A percentile compares a stretch with the other conserved stretches of the same genome.
Evolutionary conservation across 2,329 filamentous ascomycete species (phyloP).

Genomic region (Ophiostoma montium): DNA sequence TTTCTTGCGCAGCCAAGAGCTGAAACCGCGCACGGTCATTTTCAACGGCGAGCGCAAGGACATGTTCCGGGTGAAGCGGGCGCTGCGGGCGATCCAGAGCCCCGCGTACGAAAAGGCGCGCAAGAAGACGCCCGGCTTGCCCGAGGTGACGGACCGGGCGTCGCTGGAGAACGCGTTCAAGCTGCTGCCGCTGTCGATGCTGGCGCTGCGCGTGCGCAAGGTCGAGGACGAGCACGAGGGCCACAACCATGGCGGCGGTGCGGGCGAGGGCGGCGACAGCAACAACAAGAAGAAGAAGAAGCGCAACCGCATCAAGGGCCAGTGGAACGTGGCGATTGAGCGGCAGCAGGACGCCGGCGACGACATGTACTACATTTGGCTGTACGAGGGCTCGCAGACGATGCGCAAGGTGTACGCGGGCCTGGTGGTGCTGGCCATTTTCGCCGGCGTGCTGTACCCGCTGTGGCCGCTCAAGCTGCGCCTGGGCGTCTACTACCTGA

Average conservation of each 20-base stretch:
- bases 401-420: slow-evolving; percentile 86
- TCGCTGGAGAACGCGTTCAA: slow-evolving; percentile 86
- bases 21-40: slow-evolving; percentile 85
- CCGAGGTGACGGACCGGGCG: slow-evolving; percentile 73
- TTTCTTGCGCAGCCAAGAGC: slow-evolving; percentile 68
- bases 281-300: slow-evolving; percentile 43
- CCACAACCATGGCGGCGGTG: slow-evolving; percentile 40
- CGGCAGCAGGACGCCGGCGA: slow-evolving; percentile 83
- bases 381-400: slow-evolving; percentile 88
- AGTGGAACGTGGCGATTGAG: slow-evolving; percentile 92
- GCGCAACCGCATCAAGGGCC: slow-evolving; percentile 81
- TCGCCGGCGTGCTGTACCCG: slow-evolving; percentile 85
- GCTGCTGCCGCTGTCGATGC: slow-evolving; percentile 82
- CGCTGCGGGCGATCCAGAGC: slow-evolving; percentile 77
- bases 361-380: slow-evolving; percentile 90
- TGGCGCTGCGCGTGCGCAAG: slow-evolving; percentile 82
- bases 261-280: neutral
- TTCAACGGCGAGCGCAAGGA: slow-evolving; percentile 94
- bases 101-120: slow-evolving; percentile 80
- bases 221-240: slow-evolving; percentile 56
- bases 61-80: slow-evolving; percentile 97
- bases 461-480: slow-evolving; percentile 87
- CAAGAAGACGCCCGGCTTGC: slow-evolving; percentile 79
- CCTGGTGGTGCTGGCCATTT: slow-evolving; percentile 69
- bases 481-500: slow-evolving; percentile 92